Percentiles rank a stretch among this genome's conserved stretches.
These are phyloP conservation scores for Beta vulgaris DNA, from an alignment of 148 eudicot species.

Conservation along the genomic window DNA sequence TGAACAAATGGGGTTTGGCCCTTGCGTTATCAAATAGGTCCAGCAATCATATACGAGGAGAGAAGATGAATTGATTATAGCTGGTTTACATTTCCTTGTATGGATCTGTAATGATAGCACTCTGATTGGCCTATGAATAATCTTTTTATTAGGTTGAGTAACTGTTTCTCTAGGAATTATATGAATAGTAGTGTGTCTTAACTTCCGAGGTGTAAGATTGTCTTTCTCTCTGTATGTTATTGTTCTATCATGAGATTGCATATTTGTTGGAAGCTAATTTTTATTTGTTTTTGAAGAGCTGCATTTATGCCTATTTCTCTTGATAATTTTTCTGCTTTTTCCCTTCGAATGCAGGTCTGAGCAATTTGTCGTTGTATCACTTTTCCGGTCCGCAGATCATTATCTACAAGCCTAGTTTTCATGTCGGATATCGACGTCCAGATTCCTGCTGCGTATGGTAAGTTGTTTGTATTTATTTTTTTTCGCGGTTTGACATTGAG, in stretches of 20 bases:
- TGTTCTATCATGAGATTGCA: background rate
- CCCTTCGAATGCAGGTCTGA: conserved; percentile 40
- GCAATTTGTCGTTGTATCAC: conserved; percentile 28
- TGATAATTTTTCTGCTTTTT: background rate
- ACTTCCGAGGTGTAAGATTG: background rate
- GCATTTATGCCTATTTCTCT: background rate
- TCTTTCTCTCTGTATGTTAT: background rate
- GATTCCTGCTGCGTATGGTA: conserved; percentile 63
- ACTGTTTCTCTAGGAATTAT: no score
- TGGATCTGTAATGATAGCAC: background rate
- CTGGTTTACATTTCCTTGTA: background rate
- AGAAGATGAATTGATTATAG: background rate
- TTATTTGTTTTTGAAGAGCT: background rate
- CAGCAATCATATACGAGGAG: background rate
- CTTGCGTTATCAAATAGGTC: background rate
- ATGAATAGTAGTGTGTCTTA: no score
- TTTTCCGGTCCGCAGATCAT: conserved; percentile 23
- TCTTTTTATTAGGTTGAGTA: no score
- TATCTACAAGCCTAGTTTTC: conserved; percentile 40
- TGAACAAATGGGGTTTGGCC: background rate
- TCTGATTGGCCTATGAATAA: no score
- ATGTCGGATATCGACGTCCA: conserved; percentile 67
- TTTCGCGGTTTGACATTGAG: no score
- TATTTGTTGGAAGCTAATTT: background rate
- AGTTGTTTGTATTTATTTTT: conserved; percentile 14